Base-by-base conservation (phyloP, 2,329 filamentous ascomycete species). In the Aspergillus sp. region DNA sequence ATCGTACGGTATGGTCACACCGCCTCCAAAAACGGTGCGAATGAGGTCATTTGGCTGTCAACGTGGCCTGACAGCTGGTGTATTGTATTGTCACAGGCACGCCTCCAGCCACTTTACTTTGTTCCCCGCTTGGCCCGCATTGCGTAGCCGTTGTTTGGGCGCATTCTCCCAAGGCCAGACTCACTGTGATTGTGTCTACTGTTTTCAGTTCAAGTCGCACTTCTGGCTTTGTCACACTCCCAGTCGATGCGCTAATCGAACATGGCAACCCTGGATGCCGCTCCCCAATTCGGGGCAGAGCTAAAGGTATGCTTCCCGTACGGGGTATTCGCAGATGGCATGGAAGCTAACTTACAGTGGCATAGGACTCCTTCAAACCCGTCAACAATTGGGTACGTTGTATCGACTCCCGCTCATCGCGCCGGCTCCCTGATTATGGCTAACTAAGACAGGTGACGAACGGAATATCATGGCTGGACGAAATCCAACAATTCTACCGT, bases 401-500 rank as follows among this genome's bases (percentile, higher is more conserved):
- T 22, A 20, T 19, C 22, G 39, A 41, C 19, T 41, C 20, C 10
- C 20, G 10, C 42, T 23, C 41, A 43, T 20, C 15, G 13, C 25
- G 47, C 44, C 49, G 43, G 43, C 25, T 15, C 41, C 25, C 38
- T 37, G 45, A 50, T 54, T 55, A 58, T 57, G 55, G 51, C 55
- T 33, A 45, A 35, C 22, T 20, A 48, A 39, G 56, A 41, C 47
- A 82, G 79, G 88, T 94, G 49, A 78, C 83, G 54, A 84, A 88
- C 67, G 90, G 91, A 55, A 95, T 98, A 67, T 77, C 81, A 56
- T 98, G 91, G 91, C 83, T 98, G 50, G 91, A 96, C 62, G 93
- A 98, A 61, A 88, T 98, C 54, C 89, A 98, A 69, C 84, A 88
- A 64, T 98, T 97, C 75, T 98, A 97, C 76, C 88, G 93, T 55